phyloP scores from a whole-genome alignment of 2,329 filamentous ascomycete species.

The Gremmenia infestans region DNA sequence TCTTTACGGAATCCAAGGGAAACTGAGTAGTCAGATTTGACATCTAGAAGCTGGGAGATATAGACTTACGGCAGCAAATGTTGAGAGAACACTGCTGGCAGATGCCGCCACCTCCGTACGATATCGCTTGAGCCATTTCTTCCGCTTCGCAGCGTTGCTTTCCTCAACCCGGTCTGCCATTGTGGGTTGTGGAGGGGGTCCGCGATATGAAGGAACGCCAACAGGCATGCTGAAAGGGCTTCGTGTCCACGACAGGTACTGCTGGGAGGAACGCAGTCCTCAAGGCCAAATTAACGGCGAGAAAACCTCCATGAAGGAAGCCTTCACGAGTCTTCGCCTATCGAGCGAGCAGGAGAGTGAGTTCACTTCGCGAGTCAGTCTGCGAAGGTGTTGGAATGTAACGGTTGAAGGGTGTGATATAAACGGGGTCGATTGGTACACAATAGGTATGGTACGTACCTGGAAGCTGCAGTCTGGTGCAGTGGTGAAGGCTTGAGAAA shows the following conservation, averaged over 20 bases:
- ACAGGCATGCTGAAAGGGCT: constrained; percentile 3
- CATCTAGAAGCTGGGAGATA: not conserved
- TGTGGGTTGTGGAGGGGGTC: not conserved
- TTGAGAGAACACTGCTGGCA: constrained; percentile 71
- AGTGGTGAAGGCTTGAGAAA: not conserved
- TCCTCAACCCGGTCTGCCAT: constrained; percentile 8
- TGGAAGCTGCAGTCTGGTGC: not conserved
- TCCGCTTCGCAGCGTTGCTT: constrained; percentile 32
- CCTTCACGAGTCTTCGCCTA: not conserved
- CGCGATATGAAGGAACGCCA: constrained; percentile 1
- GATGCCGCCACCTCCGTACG: constrained; percentile 76
- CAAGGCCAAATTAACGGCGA: constrained; percentile 11
- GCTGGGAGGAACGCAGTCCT: constrained; percentile 12
- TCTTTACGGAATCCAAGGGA: constrained; percentile 84
- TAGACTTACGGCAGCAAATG: constrained; percentile 59
- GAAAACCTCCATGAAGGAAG: constrained; percentile 12
- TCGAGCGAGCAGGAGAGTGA: not conserved
- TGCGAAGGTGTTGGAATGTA: constrained; percentile 3
- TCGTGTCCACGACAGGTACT: constrained; percentile 7
- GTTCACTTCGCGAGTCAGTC: not conserved
- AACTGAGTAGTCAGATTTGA: constrained; percentile 41
- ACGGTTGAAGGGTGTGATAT: not conserved
- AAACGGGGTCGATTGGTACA: not conserved
- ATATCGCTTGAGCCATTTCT: constrained; percentile 66
- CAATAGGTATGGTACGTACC: not conserved